Base-by-base conservation (phyloP, 169 alveolate genomes). In the Cryptosporidium andersoni region DNA sequence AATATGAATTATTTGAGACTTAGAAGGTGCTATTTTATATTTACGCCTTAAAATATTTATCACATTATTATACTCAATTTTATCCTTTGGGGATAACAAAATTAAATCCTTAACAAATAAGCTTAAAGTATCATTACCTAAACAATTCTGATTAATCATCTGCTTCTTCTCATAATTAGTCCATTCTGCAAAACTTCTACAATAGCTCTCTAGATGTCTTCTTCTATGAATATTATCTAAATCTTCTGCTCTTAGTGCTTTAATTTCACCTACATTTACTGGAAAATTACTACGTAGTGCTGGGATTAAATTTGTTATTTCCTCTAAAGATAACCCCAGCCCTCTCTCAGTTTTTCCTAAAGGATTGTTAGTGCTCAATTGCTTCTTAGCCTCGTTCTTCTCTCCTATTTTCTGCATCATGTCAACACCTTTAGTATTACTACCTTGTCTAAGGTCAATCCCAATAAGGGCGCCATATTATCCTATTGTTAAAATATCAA, bases 131-230 rank as follows among this genome's bases (percentile, higher is more conserved):
- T 82, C 90, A 14, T 53, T 55, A 16, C 14, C 82, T 52, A 80
- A 63, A 25, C 25, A 25, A 34, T 40, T 67, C 39, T 90, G 88
- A 34, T 81, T 65, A 36, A 36, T 49, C 51, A 43, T 60, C 16
- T 89, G 90, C 6, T 68, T 55, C 25, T 56, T 74, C 39, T 90
- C 91, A 82, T 65, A 90, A 43, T 88, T 67, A n/a, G 64, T 81
- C 92, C 92, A 90, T 14, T 90, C 92, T 64, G 65, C 65, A 89
- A 89, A 88, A 64, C 92, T 82, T 43, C 74, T 65, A 51, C 64
- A 81, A 55, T 82, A 90, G 2, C 91, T 82, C 39, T 65, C 90
- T 68, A 90, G 39, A 64, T 90, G 93, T 12, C 89, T 65, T 64
- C 90, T 74, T 43, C 93, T 88, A 65, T 90, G 91, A 2, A 47